Conservation (phyloP, 2,329 filamentous ascomycete species). For the Triangularia verruculosa region DNA sequence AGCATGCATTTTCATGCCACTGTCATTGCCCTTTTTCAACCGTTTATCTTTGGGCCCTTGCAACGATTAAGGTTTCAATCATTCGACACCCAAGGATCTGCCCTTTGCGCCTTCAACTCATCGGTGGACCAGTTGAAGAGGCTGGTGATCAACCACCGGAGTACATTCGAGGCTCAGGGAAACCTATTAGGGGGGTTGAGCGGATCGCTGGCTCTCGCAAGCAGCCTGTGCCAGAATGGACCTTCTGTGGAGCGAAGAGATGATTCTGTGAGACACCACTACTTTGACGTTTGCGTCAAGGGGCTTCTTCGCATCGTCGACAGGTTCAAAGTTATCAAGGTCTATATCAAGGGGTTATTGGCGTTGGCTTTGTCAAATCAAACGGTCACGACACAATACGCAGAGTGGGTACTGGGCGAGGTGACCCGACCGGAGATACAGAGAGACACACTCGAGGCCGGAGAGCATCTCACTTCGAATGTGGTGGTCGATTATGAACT, state of each 20-base stretch:
- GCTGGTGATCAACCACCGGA: background rate
- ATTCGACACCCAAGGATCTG: background rate
- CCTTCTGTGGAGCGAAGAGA: background rate
- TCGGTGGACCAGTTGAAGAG: constrained; percentile 2
- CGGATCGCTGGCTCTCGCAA: background rate
- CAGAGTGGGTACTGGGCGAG: background rate
- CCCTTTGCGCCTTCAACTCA: background rate
- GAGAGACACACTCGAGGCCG: background rate
- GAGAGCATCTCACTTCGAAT: background rate
- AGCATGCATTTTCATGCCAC: constrained; percentile 1
- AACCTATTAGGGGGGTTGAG: background rate
- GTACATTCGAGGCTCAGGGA: background rate
- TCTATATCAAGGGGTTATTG: background rate
- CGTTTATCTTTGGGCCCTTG: background rate
- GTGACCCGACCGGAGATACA: background rate
- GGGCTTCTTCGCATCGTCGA: background rate
- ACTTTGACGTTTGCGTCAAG: background rate
- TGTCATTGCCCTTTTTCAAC: background rate
- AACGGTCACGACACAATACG: background rate
- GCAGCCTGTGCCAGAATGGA: background rate
- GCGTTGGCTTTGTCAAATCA: background rate
- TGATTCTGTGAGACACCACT: background rate
- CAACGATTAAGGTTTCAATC: background rate
- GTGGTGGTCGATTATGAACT: background rate
- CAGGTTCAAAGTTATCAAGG: background rate